Base-by-base conservation (phyloP, 2,329 filamentous ascomycete genomes). In the Trichoderma sp. region DNA sequence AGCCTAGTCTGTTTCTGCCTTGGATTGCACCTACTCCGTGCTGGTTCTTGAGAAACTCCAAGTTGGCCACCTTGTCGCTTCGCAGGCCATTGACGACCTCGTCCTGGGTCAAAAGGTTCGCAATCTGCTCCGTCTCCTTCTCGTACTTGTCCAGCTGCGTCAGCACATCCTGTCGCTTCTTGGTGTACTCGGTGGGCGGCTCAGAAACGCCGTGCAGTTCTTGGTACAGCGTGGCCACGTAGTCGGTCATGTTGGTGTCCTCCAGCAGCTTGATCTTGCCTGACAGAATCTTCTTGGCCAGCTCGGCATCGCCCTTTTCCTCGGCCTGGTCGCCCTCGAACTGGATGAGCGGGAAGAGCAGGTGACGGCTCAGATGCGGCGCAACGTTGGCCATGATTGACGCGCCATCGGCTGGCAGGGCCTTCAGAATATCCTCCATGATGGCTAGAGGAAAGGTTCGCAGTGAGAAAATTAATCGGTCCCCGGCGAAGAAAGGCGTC, bases 191-290 rank as follows among this genome's bases (percentile, higher is more conserved):
- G 72, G 91, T 87, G 62, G 96, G 94, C 67, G 92, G 84, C 72
- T 92, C 87, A 71, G 91, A 86, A 73, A 93, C 88, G 75, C 90
- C 87, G 84, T 98, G 89, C 74, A 99, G 89, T 78, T 97, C 92
- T 80, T 92, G 92, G 86, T 97, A 93, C 74, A 99, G 85, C 77
- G 91, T 92, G 78, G 94, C 94, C 67, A 98, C 93, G 80, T 97
- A 99, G 83, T 99, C 96, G 77, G 92, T 96, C 96, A 99, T 99
- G 86, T 98, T 97, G 77, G 96, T 98, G 81, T 94, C 91, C 85
- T 97, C 95, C 75, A 99, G 89, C 70, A 99, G 89, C 83, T 95
- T 91, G 81, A 95, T 97, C 83, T 97, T 97, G 76, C 94, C 90
- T 79, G 92, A 89, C 72, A 91, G 91, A 76, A 97, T 90, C 80